Base-by-base conservation (phyloP, 202 grass and related monocot species). In the Setaria italica region DNA sequence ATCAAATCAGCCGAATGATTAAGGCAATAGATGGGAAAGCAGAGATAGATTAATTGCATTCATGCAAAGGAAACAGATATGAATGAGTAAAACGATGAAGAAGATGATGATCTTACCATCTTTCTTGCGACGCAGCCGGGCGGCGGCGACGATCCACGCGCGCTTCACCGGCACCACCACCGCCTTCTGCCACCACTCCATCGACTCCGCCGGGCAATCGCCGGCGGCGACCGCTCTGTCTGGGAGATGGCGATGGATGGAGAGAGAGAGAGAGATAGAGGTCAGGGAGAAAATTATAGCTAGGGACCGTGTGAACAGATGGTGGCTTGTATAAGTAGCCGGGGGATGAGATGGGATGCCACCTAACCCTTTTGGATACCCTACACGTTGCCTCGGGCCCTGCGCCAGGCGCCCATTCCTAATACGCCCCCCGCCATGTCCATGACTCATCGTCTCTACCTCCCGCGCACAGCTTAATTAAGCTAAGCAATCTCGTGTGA, bases 181-280 rank as follows among this genome's bases (percentile, higher is more conserved):
- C 62, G 60, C 54, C 72, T 87, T 87, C 83, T 67, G 80, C 92
- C 87, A 91, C 89, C 89, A 94, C 80, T 88, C 86, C 89, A 87
- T 89, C 51, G 56, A 46, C 20, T 5, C 49, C 67, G 35, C 35
- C 64, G 39, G 9, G 34, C 19, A 42, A 25, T 69, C 85, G 37
- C 69, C 77, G 87, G 29, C 53, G 54, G 19, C 54, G 54, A 19
- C 70, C 29, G 14, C 21, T 50, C 46, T 30, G 57, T 16, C 62
- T 35, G 9, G 10, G 8, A 37, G 41, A 32, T 16, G 42, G 43
- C 3, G 54, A 30, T 34, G 29, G 72, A 4, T 11, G 19, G 21
- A 4, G 54, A 49, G 41, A 33, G n/a, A 16, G 49, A 34, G 7
- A 9, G 71, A 12, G 25, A 48, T 17, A 50, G 41, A 9, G 49